Evolutionary conservation across 1,284 basidiomycete genomes (phyloP), one percentile per base, ranked within the genome.

Genomic region (Cutaneotrichosporon dermatis): DNA sequence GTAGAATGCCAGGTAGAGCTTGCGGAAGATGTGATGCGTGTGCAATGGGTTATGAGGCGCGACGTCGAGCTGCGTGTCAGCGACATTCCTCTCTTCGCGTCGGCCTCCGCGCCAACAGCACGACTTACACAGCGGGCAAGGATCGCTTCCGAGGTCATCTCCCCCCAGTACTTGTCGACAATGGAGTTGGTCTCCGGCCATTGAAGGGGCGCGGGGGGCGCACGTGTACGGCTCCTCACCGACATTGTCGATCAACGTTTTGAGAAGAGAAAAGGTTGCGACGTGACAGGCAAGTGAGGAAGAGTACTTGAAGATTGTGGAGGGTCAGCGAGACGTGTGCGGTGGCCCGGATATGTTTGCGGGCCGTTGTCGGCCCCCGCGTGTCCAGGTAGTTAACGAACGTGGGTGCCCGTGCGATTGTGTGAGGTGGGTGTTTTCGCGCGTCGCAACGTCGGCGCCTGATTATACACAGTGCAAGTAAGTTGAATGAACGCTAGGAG

Each of bases 1-100:
- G 54, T 67, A 75, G 54, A 60, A 60, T 15, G 70, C 42, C 12
- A 76, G 64, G 59, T 73, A 75, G 43, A 74, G 40, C n/a, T 64
- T 56, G 33, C 75, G 66, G n/a, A 72, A 55, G 7, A 71, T n/a
- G 7, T 69, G 67, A 33, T 71, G 63, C 8, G 72, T 70, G 16
- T 66, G 58, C 9, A 69, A 57, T 7, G 58, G 51, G 55, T 67
- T 69, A 1, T 64, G 60, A n/a, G 71, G 71, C 4, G 73, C 69
- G 11, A 48, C 54, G 3, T 51, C 63, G 11, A 69, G 57, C 73
- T 75, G 51, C 7, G 25, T 44, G 10, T 51, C 15, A 40, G 39
- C 39, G 39, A 25, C 25, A 25, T 25, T 25, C 25, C 25, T 25
- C 25, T 25, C 25, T 25, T 25, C 25, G 25, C 25, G 25, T 25